phyloP scores from a whole-genome alignment of 192 early-diverging fungal species.

The Diversispora epigaea region DNA sequence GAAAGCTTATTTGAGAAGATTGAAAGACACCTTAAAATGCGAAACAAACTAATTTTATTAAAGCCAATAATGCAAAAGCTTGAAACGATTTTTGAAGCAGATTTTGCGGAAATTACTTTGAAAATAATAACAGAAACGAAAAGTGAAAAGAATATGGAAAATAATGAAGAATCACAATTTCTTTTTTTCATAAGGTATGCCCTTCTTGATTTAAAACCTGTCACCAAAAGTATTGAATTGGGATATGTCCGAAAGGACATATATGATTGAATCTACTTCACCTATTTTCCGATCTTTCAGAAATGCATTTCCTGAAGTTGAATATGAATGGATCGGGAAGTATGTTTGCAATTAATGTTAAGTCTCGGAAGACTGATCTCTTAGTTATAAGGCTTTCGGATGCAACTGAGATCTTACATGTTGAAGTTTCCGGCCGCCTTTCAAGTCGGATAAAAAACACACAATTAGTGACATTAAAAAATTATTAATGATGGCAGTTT shows the following conservation, averaged over 20 bases:
- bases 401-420: background rate
- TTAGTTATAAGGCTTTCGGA: background rate
- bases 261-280: background rate
- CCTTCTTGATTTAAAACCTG: no score
- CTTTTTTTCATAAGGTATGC: conserved; percentile 24
- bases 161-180: background rate
- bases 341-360: background rate
- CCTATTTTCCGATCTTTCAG: background rate
- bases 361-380: background rate
- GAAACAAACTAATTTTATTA: conserved; percentile 11
- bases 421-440: background rate
- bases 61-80: background rate
- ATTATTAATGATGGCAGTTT: background rate
- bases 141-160: background rate
- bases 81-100: conserved; percentile 2
- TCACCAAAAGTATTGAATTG: background rate
- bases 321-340: background rate
- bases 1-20: background rate
- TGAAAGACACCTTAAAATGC: background rate
- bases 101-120: background rate
- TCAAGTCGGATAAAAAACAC: background rate
- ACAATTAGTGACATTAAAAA: background rate
- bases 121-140: conserved; percentile 8
- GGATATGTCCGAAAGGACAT: background rate
- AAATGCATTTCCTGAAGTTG: background rate